Percentiles rank a stretch among this genome's conserved stretches.
These are phyloP conservation scores for Carex scoparia DNA, from an alignment of 176 grass and related monocot species.

Conservation along the genomic window DNA sequence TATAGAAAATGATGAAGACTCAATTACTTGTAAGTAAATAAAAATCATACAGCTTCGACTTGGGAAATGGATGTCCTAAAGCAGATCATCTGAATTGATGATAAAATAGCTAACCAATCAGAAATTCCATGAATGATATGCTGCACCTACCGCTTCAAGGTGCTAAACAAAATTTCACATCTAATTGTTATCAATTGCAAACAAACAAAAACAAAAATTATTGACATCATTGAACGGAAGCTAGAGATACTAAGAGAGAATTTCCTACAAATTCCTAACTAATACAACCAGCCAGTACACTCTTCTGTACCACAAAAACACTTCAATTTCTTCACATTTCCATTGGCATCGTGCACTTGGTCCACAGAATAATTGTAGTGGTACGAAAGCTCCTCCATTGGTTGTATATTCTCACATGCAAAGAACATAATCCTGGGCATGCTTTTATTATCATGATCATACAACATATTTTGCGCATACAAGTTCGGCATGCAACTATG, in stretches of 20 bases:
- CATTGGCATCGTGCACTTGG: constrained; percentile 68
- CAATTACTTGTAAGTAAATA: constrained; percentile 7
- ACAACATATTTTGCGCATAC: constrained; percentile 75
- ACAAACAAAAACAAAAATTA: neutral
- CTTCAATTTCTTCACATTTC: constrained; percentile 76
- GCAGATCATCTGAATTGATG: neutral
- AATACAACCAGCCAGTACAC: constrained; percentile 74
- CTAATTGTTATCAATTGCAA: neutral
- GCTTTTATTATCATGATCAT: constrained; percentile 62
- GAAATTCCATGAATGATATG: neutral
- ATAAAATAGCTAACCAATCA: neutral
- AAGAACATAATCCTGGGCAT: constrained; percentile 76
- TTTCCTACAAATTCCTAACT: constrained; percentile 7
- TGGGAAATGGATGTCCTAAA: constrained; percentile 40
- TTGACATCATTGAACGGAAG: neutral
- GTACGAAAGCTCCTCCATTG: constrained; percentile 51
- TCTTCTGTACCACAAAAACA: constrained; percentile 58
- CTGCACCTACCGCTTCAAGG: neutral
- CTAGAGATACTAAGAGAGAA: neutral
- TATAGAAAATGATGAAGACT: neutral
- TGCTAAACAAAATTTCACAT: neutral
- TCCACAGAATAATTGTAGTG: constrained; percentile 79
- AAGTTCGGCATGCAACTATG: constrained; percentile 71
- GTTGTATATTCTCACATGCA: constrained; percentile 54
- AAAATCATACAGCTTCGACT: constrained; percentile 28